A percentile compares a stretch with the other conserved stretches of the same genome.
These are phyloP conservation scores for Leptomonas pyrrhocoris DNA, from an alignment of 208 protist genomes.

Conservation along the genomic window DNA sequence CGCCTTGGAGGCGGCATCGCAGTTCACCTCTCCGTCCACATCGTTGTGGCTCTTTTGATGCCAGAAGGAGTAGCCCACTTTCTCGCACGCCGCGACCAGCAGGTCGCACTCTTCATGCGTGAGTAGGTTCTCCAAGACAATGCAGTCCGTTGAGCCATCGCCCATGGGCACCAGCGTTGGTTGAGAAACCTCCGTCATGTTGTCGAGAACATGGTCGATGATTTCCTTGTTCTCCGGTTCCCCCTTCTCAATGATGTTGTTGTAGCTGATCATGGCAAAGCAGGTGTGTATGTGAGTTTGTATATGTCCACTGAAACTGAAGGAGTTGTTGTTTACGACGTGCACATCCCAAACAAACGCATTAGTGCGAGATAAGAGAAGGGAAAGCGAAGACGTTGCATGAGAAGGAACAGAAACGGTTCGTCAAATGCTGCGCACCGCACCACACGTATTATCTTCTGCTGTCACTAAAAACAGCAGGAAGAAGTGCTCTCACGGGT, in stretches of 20 bases:
- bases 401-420: no score
- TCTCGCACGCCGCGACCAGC: conserved; percentile 70
- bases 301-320: conserved; percentile 1
- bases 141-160: conserved; percentile 57
- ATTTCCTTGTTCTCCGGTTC: conserved; percentile 71
- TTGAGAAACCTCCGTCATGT: conserved; percentile 19
- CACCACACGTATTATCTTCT: no score
- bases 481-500: no score
- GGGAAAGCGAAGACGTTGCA: no score
- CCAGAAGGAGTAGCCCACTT: conserved; percentile 86
- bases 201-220: conserved; percentile 57
- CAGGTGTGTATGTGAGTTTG: neutral
- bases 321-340: neutral
- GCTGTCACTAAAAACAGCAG: no score
- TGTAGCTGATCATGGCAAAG: conserved; percentile 70
- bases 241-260: conserved; percentile 87
- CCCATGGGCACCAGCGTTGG: conserved; percentile 26
- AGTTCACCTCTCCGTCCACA: conserved; percentile 40
- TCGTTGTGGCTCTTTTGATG: conserved; percentile 53
- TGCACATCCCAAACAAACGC: neutral
- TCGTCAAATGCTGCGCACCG: no score
- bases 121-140: conserved; percentile 81
- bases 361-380: neutral
- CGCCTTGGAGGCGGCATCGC: conserved; percentile 45
- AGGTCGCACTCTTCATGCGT: conserved; percentile 72